phyloP scores from a whole-genome alignment of 2,329 filamentous ascomycete species.

The Mycocentrospora acerina region DNA sequence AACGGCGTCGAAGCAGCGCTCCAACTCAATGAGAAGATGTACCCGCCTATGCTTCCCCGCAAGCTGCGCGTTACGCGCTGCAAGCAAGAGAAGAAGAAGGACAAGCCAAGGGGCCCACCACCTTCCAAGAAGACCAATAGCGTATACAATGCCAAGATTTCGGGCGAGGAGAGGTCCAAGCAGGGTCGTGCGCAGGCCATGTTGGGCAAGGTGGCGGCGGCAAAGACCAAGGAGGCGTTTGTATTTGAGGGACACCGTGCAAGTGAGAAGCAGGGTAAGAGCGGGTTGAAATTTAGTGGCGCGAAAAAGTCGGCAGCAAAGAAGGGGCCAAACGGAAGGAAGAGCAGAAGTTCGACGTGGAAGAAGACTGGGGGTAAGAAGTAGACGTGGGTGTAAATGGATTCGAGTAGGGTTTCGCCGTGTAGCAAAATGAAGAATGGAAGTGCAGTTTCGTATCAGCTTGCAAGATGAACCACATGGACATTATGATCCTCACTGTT shows the following conservation, averaged over 20 bases:
- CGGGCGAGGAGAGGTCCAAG: constrained; percentile 68
- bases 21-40: constrained; percentile 85
- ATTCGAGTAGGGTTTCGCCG: too few species aligned
- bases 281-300: constrained; percentile 59
- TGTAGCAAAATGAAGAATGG: too few species aligned
- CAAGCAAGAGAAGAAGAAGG: constrained; percentile 60
- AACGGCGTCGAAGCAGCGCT: constrained; percentile 91
- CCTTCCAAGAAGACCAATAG: constrained; percentile 34
- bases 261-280: constrained; percentile 64
- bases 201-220: constrained; percentile 68
- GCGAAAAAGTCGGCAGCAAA: constrained; percentile 55
- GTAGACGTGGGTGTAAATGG: too few species aligned
- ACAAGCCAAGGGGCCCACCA: constrained; percentile 29
- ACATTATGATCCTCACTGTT: too few species aligned
- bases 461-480: too few species aligned
- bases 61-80: constrained; percentile 83
- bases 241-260: constrained; percentile 83
- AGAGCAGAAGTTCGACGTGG: constrained; percentile 48
- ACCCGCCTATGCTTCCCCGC: constrained; percentile 89
- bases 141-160: constrained; percentile 69
- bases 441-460: too few species aligned
- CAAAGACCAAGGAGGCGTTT: constrained; percentile 66
- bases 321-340: constrained; percentile 47
- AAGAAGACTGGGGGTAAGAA: constrained; percentile 45
- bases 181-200: constrained; percentile 74